A percentile compares a stretch with the other conserved stretches of the same genome.
phyloP scores from a whole-genome alignment of 805 yeast species.

The Metschnikowia matae region DNA sequence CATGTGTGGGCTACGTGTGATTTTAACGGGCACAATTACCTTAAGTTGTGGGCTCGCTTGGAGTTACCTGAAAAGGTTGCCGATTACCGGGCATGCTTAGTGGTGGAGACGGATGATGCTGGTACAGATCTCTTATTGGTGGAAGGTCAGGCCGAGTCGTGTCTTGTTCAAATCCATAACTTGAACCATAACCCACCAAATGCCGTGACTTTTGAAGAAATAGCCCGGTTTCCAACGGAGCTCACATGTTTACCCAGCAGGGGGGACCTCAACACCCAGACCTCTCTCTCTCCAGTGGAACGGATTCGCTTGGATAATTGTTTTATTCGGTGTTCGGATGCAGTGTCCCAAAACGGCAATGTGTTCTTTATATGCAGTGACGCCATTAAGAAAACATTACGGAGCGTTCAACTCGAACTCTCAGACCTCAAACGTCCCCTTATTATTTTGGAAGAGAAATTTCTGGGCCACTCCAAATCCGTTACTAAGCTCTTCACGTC shows the following conservation, averaged over 20 bases:
- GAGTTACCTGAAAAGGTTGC: constrained; percentile 20
- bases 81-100: constrained; percentile 5
- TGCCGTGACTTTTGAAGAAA: constrained; percentile 38
- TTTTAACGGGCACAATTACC: constrained; percentile 50
- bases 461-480: constrained; percentile 86
- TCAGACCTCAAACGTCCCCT: constrained; percentile 1
- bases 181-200: constrained; percentile 54
- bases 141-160: constrained; percentile 30
- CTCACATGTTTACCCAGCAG: constrained; percentile 11
- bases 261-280: not conserved
- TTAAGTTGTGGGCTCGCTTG: constrained; percentile 54
- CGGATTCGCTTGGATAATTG: not conserved
- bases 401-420: constrained; percentile 23
- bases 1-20: constrained; percentile 70
- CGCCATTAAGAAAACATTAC: constrained; percentile 31
- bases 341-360: not conserved
- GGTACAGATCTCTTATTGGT: constrained; percentile 36
- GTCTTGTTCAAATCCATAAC: constrained; percentile 47
- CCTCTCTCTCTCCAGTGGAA: not conserved
- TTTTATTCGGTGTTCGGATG: constrained; percentile 7
- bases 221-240: constrained; percentile 20
- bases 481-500: constrained; percentile 65
- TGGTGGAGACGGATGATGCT: constrained; percentile 3
- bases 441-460: constrained; percentile 38
- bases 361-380: constrained; percentile 33